Evolutionary conservation across 2,329 filamentous ascomycete genomes (phyloP), one percentile per base, ranked within the genome.

Genomic region (Byssothecium circinans): DNA sequence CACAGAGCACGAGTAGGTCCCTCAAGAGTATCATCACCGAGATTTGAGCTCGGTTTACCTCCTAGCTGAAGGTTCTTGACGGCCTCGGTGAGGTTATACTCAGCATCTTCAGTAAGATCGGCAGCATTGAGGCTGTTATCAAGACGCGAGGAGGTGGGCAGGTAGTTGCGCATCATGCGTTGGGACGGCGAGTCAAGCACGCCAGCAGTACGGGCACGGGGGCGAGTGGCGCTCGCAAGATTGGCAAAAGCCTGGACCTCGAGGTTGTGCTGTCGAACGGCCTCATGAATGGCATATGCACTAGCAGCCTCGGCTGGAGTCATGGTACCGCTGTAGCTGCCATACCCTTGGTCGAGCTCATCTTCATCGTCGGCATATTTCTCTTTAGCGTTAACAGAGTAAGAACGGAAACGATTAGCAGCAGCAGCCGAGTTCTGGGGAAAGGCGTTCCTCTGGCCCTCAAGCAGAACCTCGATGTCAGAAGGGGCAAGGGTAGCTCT

Each of bases 381-480:
- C 69, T 97, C 92, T 73, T 95, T 96, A 46, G 95, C 95, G 72
- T 99, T 99, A 56, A 99, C 94, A 1, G 94, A 99, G 71, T 96
- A 97, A 1, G 94, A 99, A 38, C 94, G 85, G 78, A 97, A 95
- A 43, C 94, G 85, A 69, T 88, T 97, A 36, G 86, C 81, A 35
- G 69, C 88, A 67, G 83, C 88, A 55, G 86, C 87, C 57, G 89
- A 81, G 63, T 88, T 69, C 36, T 65, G 67, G 50, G 57, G 66
- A 46, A 65, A 88, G 36, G 87, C 85, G 49, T 78, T 67, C 45
- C 78, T 73, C 47, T 81, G 78, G 45, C 79, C 78, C 46, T 79
- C 77, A 32, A 75, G 61, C 5, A 78, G 63, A 34, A 75, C 58
- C 73, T 81, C 68, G 71, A 78, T 55, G 62, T 77, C 71, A 8